Evolutionary conservation across 2,329 filamentous ascomycete species (phyloP).

Genomic region (Chaetomiaceae sp.): DNA sequence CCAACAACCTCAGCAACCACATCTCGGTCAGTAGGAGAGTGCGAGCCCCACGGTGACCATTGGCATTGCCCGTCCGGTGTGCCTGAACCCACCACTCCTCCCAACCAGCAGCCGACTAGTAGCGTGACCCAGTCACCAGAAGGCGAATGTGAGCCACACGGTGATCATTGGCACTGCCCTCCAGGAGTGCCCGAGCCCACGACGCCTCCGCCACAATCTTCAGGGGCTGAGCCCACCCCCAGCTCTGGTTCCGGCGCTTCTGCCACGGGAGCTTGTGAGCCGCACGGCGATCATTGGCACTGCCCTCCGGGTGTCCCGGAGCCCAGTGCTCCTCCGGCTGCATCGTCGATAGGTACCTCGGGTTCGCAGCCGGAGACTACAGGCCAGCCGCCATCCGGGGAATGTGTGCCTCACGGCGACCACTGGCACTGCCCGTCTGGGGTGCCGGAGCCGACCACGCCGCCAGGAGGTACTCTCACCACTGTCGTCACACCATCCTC

Average conservation of each 20-base stretch:
- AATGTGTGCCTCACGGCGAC: slow-evolving; percentile 8
- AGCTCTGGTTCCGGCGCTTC: too few species aligned
- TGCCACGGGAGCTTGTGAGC: too few species aligned
- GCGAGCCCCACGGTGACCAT: slow-evolving; percentile 8
- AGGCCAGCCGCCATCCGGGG: background rate
- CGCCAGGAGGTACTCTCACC: background rate
- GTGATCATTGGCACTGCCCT: slow-evolving; percentile 6
- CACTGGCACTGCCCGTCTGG: slow-evolving; percentile 11
- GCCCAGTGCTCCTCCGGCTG: background rate
- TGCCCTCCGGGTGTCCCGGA: slow-evolving; percentile 1
- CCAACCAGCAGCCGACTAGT: background rate
- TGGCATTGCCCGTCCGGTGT: background rate
- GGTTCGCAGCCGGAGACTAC: background rate
- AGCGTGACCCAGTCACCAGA: background rate
- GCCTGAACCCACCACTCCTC: background rate
- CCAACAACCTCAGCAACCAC: too few species aligned
- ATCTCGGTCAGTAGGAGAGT: background rate
- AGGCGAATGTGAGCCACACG: slow-evolving; percentile 7
- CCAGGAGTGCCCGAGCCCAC: slow-evolving; percentile 1
- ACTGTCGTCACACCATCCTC: too few species aligned
- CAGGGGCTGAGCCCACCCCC: too few species aligned
- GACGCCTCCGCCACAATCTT: background rate
- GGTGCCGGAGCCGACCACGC: slow-evolving; percentile 3
- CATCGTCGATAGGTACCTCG: too few species aligned
- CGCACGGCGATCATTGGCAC: slow-evolving; percentile 8